These are phyloP conservation scores for Umbilicaria muhlenbergii DNA, from an alignment of 495 filamentous ascomycete species.

Conservation along the genomic window DNA sequence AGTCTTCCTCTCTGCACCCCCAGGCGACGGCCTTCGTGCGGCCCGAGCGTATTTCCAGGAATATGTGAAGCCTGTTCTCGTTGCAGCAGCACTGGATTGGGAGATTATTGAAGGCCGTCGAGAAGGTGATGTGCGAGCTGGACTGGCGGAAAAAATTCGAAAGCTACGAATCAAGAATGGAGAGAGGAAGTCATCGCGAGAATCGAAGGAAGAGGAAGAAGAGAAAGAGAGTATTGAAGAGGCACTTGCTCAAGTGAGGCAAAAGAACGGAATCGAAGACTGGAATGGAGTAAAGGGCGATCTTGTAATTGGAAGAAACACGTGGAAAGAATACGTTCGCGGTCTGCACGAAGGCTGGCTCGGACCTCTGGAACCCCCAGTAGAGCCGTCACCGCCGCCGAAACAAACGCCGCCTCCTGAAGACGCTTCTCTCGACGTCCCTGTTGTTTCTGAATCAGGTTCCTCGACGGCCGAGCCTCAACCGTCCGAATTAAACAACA, in stretches of 20 bases:
- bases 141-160: constrained; percentile 68
- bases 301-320: constrained; percentile 76
- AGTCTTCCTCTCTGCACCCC: constrained; percentile 71
- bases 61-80: constrained; percentile 86
- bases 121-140: constrained; percentile 75
- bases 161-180: constrained; percentile 41
- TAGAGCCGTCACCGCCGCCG: constrained; percentile 10
- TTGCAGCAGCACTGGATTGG: constrained; percentile 83
- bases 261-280: constrained; percentile 44
- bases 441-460: background rate
- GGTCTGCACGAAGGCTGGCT: constrained; percentile 95
- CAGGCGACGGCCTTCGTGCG: constrained; percentile 62
- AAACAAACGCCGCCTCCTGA: constrained; percentile 4
- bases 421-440: background rate
- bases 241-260: constrained; percentile 36
- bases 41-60: constrained; percentile 90
- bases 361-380: constrained; percentile 52
- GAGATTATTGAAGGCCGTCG: constrained; percentile 82
- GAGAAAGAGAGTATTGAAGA: constrained; percentile 32
- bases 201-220: constrained; percentile 18
- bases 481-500: constrained; percentile 14
- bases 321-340: constrained; percentile 95
- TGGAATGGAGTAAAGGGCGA: constrained; percentile 65
- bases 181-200: constrained; percentile 27
- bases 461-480: background rate